Evolutionary conservation across 148 eudicot genomes (phyloP).

Genomic region (Heliosperma pusillum): DNA sequence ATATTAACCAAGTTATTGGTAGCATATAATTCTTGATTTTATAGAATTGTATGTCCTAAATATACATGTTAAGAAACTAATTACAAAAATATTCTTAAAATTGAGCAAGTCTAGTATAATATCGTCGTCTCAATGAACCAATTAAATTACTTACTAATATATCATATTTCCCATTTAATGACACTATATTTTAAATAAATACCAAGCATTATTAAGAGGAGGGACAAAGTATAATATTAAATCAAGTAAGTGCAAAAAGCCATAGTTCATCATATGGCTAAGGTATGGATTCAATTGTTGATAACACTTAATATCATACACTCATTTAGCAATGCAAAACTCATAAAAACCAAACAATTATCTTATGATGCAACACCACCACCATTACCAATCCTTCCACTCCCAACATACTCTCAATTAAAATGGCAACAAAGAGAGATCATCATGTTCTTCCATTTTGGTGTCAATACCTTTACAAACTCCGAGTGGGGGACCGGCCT

Average conservation of each 20-base stretch:
- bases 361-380: slow-evolving; percentile 43
- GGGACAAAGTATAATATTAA: too few relatives aligned
- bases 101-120: too few relatives aligned
- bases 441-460: slow-evolving; percentile 89
- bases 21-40: too few relatives aligned
- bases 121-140: too few relatives aligned
- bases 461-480: slow-evolving; percentile 85
- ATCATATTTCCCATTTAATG: not conserved
- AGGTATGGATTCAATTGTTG: slow-evolving; percentile 16
- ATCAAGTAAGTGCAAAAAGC: too few relatives aligned
- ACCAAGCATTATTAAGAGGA: not conserved
- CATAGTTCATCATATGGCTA: slow-evolving; percentile 17
- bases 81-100: too few relatives aligned
- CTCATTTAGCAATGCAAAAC: slow-evolving; percentile 4
- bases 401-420: slow-evolving; percentile 67
- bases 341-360: slow-evolving; percentile 2
- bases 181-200: not conserved
- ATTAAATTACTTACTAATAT: too few relatives aligned
- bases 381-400: slow-evolving; percentile 75
- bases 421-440: slow-evolving; percentile 88
- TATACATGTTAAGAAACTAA: too few relatives aligned
- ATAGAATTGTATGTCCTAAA: too few relatives aligned
- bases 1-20: too few relatives aligned
- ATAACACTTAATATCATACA: slow-evolving; percentile 5
- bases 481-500: slow-evolving; percentile 80